Base-by-base conservation (phyloP, 164 flowering plant species). In the Vitis labrusca region DNA sequence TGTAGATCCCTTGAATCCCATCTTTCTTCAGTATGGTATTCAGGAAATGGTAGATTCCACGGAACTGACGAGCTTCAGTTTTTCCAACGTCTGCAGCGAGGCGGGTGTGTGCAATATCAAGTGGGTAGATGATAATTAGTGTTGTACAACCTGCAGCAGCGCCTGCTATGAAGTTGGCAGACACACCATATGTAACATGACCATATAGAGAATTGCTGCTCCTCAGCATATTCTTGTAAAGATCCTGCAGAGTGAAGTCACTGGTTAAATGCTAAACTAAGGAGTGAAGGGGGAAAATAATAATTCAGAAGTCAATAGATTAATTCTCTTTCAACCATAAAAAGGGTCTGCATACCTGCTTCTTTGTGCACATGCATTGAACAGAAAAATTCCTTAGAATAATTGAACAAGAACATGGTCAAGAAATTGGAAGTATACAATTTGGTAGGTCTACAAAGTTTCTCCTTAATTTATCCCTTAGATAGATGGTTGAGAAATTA, bases 71-170 rank as follows among this genome's bases (percentile, higher is more conserved):
- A 57, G 71, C 80, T 6, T 88, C 90, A 11, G 78, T 79, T 23
- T 74, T 83, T 48, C 99, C 98, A 59, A 95, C 64, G 66, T 95
- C 99, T 10, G 97, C 98, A 50, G 99, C 98, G 9, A 95, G 91
- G 67, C 99, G 93, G 1, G 99, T 93, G 78, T 95, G 99, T 17
- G 99, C 97, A 69, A 95, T 95, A 66, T 93, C 99, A 32, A 95
- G 95, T 2, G 99, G 99, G 77, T 95, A 95, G 72, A 91, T 83
- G 61, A 93, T 69, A 59, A 95, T 66, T 68, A 95, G 74, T n/a
- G 98, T 84, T 27, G 99, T 88, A 71, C 99, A 95, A 48, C 99
- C 98, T 58, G 99, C 99, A 62, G 88, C 91, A 59, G 97, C 86
- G 17, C 99, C 99, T 3, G 99, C 97, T 50, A 85, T 55, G 75